Conservation (phyloP, 495 filamentous ascomycete species). For the Penicillium daleae region DNA sequence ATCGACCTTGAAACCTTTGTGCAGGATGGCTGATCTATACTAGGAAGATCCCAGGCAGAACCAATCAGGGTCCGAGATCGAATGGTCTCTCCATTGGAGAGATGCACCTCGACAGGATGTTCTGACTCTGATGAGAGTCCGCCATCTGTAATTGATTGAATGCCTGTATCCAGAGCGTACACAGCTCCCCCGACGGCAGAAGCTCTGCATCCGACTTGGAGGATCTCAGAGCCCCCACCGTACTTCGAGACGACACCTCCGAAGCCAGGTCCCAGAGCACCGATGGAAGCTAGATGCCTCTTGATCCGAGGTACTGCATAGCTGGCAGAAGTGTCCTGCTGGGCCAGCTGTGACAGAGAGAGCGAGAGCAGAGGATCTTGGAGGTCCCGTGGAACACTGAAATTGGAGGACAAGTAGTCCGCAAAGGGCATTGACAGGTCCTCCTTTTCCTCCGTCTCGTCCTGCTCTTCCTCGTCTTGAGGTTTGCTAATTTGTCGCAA, state of each 20-base stretch:
- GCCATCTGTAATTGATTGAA: conserved; percentile 44
- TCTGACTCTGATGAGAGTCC: conserved; percentile 26
- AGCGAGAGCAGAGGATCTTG: conserved; percentile 77
- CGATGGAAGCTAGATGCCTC: conserved; percentile 84
- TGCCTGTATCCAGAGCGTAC: conserved; percentile 78
- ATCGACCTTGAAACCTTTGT: conserved; percentile 51
- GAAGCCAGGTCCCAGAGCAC: conserved; percentile 83
- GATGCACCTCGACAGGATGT: conserved; percentile 46
- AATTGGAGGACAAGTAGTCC: conserved; percentile 68
- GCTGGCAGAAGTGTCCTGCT: conserved; percentile 61
- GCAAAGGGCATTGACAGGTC: conserved; percentile 54
- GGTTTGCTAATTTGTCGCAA: conserved; percentile 62
- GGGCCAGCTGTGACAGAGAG: conserved; percentile 67
- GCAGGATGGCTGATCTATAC: conserved; percentile 16
- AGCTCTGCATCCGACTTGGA: conserved; percentile 90
- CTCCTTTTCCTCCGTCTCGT: conserved; percentile 27
- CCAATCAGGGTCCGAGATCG: conserved; percentile 61
- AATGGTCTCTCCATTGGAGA: conserved; percentile 65
- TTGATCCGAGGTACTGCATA: conserved; percentile 70
- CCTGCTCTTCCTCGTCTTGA: conserved; percentile 32
- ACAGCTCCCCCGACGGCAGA: conserved; percentile 89
- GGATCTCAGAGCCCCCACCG: conserved; percentile 89
- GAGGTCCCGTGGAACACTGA: conserved; percentile 71
- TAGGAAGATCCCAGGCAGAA: conserved; percentile 45
- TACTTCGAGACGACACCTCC: conserved; percentile 86